Conservation (phyloP, 495 filamentous ascomycete genomes). For the Penicillium arizonense region DNA sequence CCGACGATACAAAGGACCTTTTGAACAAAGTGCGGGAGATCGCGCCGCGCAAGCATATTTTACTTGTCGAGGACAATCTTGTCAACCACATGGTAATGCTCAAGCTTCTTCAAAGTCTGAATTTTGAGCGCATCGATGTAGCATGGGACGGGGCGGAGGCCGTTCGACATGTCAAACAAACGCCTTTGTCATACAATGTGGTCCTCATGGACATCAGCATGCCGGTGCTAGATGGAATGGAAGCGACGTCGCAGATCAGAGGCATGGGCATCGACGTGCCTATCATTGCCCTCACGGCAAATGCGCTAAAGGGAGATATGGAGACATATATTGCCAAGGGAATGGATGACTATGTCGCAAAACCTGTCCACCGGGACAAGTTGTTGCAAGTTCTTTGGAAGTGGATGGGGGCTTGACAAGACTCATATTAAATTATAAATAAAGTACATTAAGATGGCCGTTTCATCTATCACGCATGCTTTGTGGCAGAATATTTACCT, state of each 20-base stretch:
- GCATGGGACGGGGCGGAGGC: constrained; percentile 53
- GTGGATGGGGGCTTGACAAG: too few species aligned
- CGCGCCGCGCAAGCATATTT: constrained; percentile 32
- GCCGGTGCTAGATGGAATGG: constrained; percentile 62
- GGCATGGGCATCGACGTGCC: constrained; percentile 38
- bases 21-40: too few species aligned
- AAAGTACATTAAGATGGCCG: too few species aligned
- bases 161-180: constrained; percentile 39
- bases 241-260: constrained; percentile 54
- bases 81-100: constrained; percentile 60
- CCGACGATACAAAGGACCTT: constrained; percentile 21
- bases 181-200: constrained; percentile 44
- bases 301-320: constrained; percentile 51
- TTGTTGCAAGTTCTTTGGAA: too few species aligned
- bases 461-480: too few species aligned
- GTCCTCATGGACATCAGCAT: constrained; percentile 51
- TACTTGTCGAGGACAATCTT: constrained; percentile 50
- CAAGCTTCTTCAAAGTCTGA: constrained; percentile 48
- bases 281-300: constrained; percentile 56
- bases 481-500: too few species aligned
- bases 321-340: constrained; percentile 48
- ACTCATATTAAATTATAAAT: too few species aligned
- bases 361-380: constrained; percentile 40
- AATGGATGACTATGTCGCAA: constrained; percentile 54
- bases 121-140: constrained; percentile 46